Evolutionary conservation across 1,284 basidiomycete genomes (phyloP), one percentile per base, ranked within the genome.

Genomic region (Marasmius oreades): DNA sequence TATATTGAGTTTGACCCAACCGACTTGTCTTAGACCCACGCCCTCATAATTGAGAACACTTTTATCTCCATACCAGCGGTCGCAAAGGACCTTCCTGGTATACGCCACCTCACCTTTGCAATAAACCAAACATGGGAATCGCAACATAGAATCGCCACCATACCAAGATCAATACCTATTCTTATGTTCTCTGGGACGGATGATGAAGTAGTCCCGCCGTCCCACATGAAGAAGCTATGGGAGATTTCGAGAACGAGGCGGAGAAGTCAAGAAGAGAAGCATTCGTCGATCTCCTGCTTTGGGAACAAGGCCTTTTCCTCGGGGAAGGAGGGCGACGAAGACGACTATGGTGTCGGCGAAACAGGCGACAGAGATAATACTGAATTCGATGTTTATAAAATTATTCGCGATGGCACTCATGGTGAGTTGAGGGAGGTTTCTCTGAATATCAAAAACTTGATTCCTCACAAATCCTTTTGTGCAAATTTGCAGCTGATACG

Each of bases 31-130:
- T 48, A 72, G 68, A 62, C 72, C 28, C 20, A 63, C 2, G 72
- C 68, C 0, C 66, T 76, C 23, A 73, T 76, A 6, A 36, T 76
- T 26, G 73, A 76, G 53, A 76, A 74, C 55, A 75, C 73, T 0
- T 75, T 75, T 61, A 62, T 67, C 0, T 74, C 73, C 0, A 67
- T 75, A 31, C 73, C 73, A 0, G 60, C 66, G 16, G 57, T 75
- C 24, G 66, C 73, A 6, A 62, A 62, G 45, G 61, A 51, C 45
- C 64, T 65, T 58, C 70, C 72, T 2, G 8, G 58, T 16, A 55
- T 70, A 18, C 59, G 67, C 26, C 53, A 64, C 10, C 56, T 63
- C 45, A 61, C 70, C 26, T 68, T 69, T 50, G 57, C 66, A 14
- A 70, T 69, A 28, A 56, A 69, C n/a, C 69, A 76, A 60, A 63